Conservation (phyloP, 441 rosid species). For the Theobroma grandiflorum region DNA sequence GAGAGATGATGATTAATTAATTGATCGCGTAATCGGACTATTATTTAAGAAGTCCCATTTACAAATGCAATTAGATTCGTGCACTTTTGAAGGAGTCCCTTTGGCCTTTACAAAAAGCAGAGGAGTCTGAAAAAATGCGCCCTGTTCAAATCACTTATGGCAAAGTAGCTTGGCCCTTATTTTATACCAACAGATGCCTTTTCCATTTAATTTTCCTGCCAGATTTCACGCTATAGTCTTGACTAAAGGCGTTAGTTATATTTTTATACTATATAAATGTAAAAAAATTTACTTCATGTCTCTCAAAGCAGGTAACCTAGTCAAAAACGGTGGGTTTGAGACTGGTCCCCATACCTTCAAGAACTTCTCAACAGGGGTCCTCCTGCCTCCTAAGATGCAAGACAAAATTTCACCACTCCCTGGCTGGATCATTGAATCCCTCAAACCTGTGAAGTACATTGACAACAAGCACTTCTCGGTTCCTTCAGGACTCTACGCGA, state of each 20-base stretch:
- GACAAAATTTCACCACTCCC: slow-evolving; percentile 61
- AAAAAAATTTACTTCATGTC: background rate
- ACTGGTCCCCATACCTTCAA: slow-evolving; percentile 64
- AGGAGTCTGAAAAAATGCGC: background rate
- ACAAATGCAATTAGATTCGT: background rate
- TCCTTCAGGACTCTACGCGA: slow-evolving; percentile 51
- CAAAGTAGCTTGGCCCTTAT: background rate
- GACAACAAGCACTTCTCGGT: slow-evolving; percentile 60
- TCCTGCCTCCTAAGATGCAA: slow-evolving; percentile 52
- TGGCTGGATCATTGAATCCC: slow-evolving; percentile 71
- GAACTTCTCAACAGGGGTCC: slow-evolving; percentile 63
- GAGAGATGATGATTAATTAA: no score
- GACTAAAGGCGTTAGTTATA: background rate
- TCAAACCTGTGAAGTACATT: slow-evolving; percentile 65
- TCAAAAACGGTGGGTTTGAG: slow-evolving; percentile 67
- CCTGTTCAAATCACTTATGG: background rate
- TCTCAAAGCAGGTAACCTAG: slow-evolving; percentile 44
- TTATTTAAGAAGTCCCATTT: no score
- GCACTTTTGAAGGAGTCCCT: background rate
- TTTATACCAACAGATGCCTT: background rate
- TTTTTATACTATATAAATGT: background rate
- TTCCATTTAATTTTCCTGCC: background rate
- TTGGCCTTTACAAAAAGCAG: background rate
- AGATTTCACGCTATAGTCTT: background rate
- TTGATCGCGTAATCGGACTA: no score